Percentiles rank a stretch among this genome's conserved stretches.
Conservation (phyloP, 441 rosid genomes). For the Metrosideros polymorpha region DNA sequence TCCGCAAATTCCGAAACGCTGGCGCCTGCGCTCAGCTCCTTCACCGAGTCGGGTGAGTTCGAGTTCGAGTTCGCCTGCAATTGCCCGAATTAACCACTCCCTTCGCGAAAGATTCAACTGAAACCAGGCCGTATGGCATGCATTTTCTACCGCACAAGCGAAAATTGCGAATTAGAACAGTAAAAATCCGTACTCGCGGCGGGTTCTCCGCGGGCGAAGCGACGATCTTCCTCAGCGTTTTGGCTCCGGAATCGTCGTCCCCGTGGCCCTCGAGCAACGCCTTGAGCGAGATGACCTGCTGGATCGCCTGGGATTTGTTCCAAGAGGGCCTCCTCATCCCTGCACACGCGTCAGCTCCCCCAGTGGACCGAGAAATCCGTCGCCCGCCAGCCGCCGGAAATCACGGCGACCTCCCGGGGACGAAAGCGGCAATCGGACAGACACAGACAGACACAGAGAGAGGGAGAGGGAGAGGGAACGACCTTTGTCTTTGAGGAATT, state of each 20-base stretch:
- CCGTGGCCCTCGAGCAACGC: constrained; percentile 63
- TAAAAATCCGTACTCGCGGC: constrained; percentile 15
- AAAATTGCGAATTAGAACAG: not conserved
- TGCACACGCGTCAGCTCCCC: constrained; percentile 54
- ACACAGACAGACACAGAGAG: not conserved
- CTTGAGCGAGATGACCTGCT: constrained; percentile 92
- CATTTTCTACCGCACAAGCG: not conserved
- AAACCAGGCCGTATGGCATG: not conserved
- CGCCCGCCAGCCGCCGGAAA: not conserved
- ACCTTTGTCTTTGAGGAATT: constrained; percentile 95
- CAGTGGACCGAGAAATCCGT: not conserved
- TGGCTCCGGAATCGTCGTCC: constrained; percentile 53
- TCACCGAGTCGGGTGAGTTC: constrained; percentile 41
- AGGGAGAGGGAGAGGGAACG: not conserved
- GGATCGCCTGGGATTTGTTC: constrained; percentile 99
- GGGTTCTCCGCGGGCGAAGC: constrained; percentile 30
- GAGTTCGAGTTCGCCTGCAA: constrained; percentile 41
- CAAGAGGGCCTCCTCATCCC: constrained; percentile 99
- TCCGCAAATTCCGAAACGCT: constrained; percentile 28
- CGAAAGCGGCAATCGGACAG: constrained; percentile 6
- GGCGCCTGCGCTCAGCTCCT: constrained; percentile 30
- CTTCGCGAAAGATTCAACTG: not conserved
- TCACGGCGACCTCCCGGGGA: not conserved
- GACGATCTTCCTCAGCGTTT: constrained; percentile 51
- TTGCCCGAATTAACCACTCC: not conserved